Evolutionary conservation across 805 yeast species (phyloP), one percentile per base, ranked within the genome.

Genomic region (Candida ortonii): DNA sequence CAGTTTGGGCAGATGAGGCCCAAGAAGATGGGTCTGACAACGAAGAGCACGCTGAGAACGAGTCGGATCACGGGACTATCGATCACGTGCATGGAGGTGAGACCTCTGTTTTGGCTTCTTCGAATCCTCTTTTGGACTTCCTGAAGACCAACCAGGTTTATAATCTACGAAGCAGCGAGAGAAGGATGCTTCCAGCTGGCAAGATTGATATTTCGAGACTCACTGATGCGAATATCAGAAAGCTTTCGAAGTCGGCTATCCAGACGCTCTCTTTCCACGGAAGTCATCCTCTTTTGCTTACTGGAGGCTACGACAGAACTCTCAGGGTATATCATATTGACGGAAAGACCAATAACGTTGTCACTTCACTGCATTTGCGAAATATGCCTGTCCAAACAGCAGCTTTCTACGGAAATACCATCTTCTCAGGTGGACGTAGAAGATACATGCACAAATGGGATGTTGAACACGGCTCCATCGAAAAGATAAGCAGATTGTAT

Each of bases 361-460:
- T 89, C 20, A 82, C 96, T 4, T 80, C 95, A 27, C 64, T 90
- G 42, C 86, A 81, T 59, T 67, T 93, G 36, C 74, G 80, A 33
- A 79, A 84, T 44, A 73, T 86, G 8, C 96, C 97, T 4, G 71
- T 93, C 29, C 84, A 81, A 46, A 73, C 84, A 0, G 89, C 95
- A 21, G 61, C 66, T 42, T 87, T 86, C 59, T 73, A 76, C 37
- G 76, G 67, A 30, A 38, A 47, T 43, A 71, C 67, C 52, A 78
- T 90, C 7, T 81, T 76, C 54, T 84, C 94, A 2, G 95, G 84
- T 42, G 98, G 97, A 40, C 78, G 97, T 64, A 77, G 98, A 65
- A 73, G 85, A 38, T 89, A 81, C 56, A 80, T 93, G 86, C 86
- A 84, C 62, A 80, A 87, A 30, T 89, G 97, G 96, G 89, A 88